These are phyloP conservation scores for Euphrasia confusa DNA, from an alignment of 257 asterid genomes.

Conservation along the genomic window DNA sequence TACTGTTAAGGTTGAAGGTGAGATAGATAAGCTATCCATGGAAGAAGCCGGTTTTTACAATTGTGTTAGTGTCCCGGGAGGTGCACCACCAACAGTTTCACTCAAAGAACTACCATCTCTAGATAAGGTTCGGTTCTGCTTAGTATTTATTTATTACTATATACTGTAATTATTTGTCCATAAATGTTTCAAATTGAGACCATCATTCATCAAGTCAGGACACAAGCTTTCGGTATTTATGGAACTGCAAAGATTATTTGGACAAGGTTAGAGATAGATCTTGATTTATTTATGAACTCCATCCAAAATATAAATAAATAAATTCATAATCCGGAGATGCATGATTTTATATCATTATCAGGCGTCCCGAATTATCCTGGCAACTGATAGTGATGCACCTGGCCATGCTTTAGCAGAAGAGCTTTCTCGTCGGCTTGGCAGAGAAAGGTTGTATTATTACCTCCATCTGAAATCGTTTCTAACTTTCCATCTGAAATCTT, in stretches of 20 bases:
- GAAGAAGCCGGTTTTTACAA: conserved; percentile 73
- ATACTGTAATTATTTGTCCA: background rate
- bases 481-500: no score
- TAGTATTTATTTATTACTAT: background rate
- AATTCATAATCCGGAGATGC: background rate
- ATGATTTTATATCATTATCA: conserved; percentile 16
- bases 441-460: conserved; percentile 41
- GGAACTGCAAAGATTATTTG: conserved; percentile 64
- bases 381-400: conserved; percentile 69
- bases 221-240: conserved; percentile 51
- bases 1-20: conserved; percentile 73
- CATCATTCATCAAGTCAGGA: conserved; percentile 40
- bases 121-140: conserved; percentile 41
- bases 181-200: background rate
- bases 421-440: conserved; percentile 77
- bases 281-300: background rate
- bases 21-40: conserved; percentile 71
- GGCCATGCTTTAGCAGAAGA: conserved; percentile 75
- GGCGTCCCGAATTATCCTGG: conserved; percentile 67
- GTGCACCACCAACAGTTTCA: conserved; percentile 73
- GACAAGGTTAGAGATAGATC: conserved; percentile 44
- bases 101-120: conserved; percentile 45
- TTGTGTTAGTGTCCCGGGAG: conserved; percentile 78
- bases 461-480: background rate
- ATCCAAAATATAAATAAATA: background rate